Percentiles rank a stretch among this genome's conserved stretches.
Evolutionary conservation across 192 early-diverging fungal species (phyloP).

Genomic region (Umbelopsis isabellina): DNA sequence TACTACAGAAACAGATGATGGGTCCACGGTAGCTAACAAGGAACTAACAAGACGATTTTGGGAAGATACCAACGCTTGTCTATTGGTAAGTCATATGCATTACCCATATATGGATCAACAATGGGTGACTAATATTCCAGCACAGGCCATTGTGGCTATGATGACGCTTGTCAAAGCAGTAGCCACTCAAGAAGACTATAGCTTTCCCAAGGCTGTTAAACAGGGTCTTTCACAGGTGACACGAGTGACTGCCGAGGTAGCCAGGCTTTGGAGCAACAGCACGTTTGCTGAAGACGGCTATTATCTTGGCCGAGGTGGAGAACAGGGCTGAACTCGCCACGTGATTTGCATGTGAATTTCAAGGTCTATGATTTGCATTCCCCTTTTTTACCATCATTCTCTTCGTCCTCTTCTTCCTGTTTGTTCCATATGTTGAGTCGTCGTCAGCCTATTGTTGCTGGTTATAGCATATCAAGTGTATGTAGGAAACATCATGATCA

Average conservation of each 20-base stretch:
- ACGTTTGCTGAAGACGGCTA: conserved; percentile 38
- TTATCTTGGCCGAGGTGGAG: conserved; percentile 19
- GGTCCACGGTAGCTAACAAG: background rate
- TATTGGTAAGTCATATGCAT: conserved; percentile 29
- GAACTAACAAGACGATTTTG: conserved; percentile 27
- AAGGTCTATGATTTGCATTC: background rate
- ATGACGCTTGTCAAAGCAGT: conserved; percentile 33
- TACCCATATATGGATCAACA: too few relatives aligned
- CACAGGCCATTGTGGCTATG: conserved; percentile 33
- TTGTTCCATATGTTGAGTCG: background rate
- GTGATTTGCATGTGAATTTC: conserved; percentile 19
- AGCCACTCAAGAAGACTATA: conserved; percentile 38
- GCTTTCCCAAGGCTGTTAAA: conserved; percentile 36
- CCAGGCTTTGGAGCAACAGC: conserved; percentile 35
- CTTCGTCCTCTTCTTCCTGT: background rate
- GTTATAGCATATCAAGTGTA: conserved; percentile 18
- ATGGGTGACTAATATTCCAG: background rate
- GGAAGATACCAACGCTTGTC: conserved; percentile 37
- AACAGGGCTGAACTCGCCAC: background rate
- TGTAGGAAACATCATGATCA: background rate
- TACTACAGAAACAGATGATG: background rate
- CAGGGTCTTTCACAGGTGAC: conserved; percentile 39
- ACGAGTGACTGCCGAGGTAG: conserved; percentile 38
- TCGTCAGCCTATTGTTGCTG: conserved; percentile 20
- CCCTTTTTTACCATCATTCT: background rate